Evolutionary conservation across 495 filamentous ascomycete species (phyloP).

Genomic region (Penicillium cosmopolitanum): DNA sequence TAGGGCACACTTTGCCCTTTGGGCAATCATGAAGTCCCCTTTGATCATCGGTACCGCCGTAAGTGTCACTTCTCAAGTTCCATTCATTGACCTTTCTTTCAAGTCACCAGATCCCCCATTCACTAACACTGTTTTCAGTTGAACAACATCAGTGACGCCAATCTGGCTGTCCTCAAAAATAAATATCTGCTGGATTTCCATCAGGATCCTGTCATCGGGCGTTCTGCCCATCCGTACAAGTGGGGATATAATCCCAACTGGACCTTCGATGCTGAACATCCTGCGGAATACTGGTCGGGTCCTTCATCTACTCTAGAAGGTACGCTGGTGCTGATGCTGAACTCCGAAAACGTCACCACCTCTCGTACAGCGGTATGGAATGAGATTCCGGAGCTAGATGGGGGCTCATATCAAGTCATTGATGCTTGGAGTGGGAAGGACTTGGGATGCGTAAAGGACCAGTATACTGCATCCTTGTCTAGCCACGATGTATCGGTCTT

Average conservation of each 20-base stretch:
- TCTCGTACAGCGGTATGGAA: constrained; percentile 50
- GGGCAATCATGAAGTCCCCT: constrained; percentile 62
- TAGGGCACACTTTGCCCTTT: constrained; percentile 55
- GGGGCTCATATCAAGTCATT: constrained; percentile 47
- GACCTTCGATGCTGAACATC: constrained; percentile 61
- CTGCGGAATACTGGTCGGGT: constrained; percentile 66
- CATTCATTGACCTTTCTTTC: constrained; percentile 4
- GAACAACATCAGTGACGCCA: constrained; percentile 39
- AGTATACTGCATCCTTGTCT: constrained; percentile 39
- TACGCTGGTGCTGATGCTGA: constrained; percentile 59
- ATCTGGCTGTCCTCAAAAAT: constrained; percentile 62
- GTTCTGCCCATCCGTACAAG: constrained; percentile 63
- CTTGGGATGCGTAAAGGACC: constrained; percentile 48
- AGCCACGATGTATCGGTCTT: constrained; percentile 56
- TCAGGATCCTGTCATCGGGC: constrained; percentile 59
- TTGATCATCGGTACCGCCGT: constrained; percentile 59
- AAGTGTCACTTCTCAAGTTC: constrained; percentile 18
- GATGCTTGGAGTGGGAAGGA: constrained; percentile 59
- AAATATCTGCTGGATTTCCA: constrained; percentile 61
- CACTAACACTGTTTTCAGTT: constrained; percentile 37
- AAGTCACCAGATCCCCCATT: not conserved
- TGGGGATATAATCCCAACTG: constrained; percentile 66
- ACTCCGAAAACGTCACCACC: constrained; percentile 41
- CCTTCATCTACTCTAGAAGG: constrained; percentile 45
- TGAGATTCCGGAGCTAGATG: constrained; percentile 57